Evolutionary conservation across 2,329 filamentous ascomycete species (phyloP).

Genomic region (Bipolaris victoriae): DNA sequence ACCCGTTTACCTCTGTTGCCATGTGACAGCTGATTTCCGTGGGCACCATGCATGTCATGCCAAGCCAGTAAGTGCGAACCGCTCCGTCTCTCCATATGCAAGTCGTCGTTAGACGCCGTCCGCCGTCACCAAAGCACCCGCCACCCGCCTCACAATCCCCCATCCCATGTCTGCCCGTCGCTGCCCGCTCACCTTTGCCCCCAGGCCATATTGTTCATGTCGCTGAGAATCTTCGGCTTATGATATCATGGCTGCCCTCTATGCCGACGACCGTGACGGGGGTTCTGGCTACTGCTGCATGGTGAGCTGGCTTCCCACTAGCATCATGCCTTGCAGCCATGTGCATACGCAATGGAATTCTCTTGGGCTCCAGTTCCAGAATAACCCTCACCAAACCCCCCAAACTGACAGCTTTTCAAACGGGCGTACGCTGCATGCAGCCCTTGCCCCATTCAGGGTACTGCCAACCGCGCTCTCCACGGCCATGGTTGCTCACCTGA

Average conservation of each 20-base stretch:
- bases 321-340: slow-evolving; percentile 14
- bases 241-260: slow-evolving; percentile 10
- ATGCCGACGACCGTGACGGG: slow-evolving; percentile 9
- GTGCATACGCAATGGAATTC: slow-evolving; percentile 12
- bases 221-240: background rate
- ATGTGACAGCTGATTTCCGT: slow-evolving; percentile 20
- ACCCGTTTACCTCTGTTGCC: slow-evolving; percentile 23
- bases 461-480: slow-evolving; percentile 2
- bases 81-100: slow-evolving; percentile 14
- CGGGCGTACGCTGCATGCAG: slow-evolving; percentile 7
- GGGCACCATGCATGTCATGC: slow-evolving; percentile 14
- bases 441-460: slow-evolving; percentile 1
- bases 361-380: slow-evolving; percentile 11
- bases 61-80: slow-evolving; percentile 22
- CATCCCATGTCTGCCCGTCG: background rate
- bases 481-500: background rate
- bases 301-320: slow-evolving; percentile 23
- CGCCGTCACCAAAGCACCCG: background rate
- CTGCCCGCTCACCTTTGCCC: background rate
- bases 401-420: slow-evolving; percentile 7
- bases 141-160: slow-evolving; percentile 8
- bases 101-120: background rate
- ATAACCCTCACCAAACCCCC: slow-evolving; percentile 3
- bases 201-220: background rate
- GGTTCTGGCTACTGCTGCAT: slow-evolving; percentile 18